Conservation (phyloP, 1,284 basidiomycete genomes). For the Moesziomyces antarcticus region DNA sequence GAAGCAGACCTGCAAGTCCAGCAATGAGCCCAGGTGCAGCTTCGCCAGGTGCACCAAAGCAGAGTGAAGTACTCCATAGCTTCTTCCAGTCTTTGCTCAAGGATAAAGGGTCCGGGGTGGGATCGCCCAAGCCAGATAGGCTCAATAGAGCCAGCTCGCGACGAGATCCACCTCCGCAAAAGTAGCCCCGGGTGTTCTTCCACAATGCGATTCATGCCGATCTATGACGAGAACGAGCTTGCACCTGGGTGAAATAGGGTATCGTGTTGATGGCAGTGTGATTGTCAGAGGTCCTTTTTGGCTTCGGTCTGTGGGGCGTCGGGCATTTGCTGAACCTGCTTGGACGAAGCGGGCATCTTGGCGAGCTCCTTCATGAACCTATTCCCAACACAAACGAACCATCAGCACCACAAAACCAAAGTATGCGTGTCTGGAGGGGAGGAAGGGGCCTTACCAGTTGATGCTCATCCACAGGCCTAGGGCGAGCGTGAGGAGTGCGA, state of each 20-base stretch:
- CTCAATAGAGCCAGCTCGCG: slow-evolving; percentile 2
- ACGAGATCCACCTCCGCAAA: slow-evolving; percentile 4
- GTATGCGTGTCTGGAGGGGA: not conserved
- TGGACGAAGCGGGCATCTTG: slow-evolving; percentile 46
- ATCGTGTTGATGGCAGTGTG: not conserved
- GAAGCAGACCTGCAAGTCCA: slow-evolving; percentile 36
- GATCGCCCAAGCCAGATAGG: slow-evolving; percentile 28
- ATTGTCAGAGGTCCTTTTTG: slow-evolving; percentile 23
- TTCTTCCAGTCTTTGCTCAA: slow-evolving; percentile 61
- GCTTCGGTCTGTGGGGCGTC: not conserved
- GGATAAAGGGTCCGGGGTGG: slow-evolving; percentile 28
- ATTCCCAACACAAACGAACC: not conserved
- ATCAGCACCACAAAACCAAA: not conserved
- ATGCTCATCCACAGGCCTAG: slow-evolving; percentile 66
- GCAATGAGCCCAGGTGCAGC: slow-evolving; percentile 15
- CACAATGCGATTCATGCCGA: no score
- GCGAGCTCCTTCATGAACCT: slow-evolving; percentile 57
- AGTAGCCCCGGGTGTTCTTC: not conserved
- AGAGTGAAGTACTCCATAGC: slow-evolving; percentile 62
- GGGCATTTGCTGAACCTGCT: slow-evolving; percentile 54
- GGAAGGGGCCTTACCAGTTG: slow-evolving; percentile 63
- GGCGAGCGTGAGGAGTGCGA: slow-evolving; percentile 63
- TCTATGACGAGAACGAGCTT: no score
- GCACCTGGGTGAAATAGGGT: no score
- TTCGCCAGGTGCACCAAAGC: slow-evolving; percentile 47